These are phyloP conservation scores for Iris pallida DNA, from an alignment of 116 monocot species.

Conservation along the genomic window DNA sequence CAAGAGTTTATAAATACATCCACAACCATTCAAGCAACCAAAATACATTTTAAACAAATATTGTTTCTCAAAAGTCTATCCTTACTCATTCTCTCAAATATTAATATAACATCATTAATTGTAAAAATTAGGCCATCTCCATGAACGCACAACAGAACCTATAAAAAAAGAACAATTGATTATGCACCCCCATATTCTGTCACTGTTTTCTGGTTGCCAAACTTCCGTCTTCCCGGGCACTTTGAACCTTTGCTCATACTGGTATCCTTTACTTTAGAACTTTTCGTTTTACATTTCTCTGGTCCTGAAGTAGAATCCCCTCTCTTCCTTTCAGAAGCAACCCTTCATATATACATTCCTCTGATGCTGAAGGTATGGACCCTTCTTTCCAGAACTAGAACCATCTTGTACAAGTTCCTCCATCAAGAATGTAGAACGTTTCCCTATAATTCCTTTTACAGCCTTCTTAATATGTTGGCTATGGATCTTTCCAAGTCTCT, in stretches of 20 bases:
- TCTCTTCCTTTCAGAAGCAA: slow-evolving; percentile 19
- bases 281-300: slow-evolving; percentile 14
- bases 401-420: slow-evolving; percentile 24
- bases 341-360: slow-evolving; percentile 12
- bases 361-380: slow-evolving; percentile 1
- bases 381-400: slow-evolving; percentile 18
- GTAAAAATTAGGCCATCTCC: too few relatives aligned
- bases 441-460: slow-evolving; percentile 85
- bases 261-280: slow-evolving; percentile 2
- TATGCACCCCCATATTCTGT: slow-evolving; percentile 15
- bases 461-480: slow-evolving; percentile 94
- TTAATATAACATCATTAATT: too few relatives aligned
- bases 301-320: neutral
- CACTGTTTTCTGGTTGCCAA: neutral
- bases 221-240: slow-evolving; percentile 8
- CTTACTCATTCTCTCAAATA: too few relatives aligned
- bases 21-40: too few relatives aligned
- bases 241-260: slow-evolving; percentile 16
- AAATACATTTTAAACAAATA: too few relatives aligned
- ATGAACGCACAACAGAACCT: too few relatives aligned
- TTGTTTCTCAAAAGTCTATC: too few relatives aligned
- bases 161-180: too few relatives aligned
- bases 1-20: too few relatives aligned
- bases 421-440: slow-evolving; percentile 35
- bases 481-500: slow-evolving; percentile 96